A percentile compares a stretch with the other conserved stretches of the same genome.
Conservation (phyloP, 495 filamentous ascomycete species). For the Daldinia bambusicola region DNA sequence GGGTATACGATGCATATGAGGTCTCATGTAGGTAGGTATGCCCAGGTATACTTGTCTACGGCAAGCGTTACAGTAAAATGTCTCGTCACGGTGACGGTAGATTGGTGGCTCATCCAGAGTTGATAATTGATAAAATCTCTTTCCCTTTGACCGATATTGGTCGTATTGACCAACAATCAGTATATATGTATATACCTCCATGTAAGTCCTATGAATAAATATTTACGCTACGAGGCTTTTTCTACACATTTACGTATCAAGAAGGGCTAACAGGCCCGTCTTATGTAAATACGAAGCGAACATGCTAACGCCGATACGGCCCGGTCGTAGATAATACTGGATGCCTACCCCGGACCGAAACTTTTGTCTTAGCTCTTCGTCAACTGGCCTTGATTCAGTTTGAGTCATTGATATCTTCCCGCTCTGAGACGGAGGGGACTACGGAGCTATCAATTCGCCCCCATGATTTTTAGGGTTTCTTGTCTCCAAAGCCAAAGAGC, state of each 20-base stretch:
- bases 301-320: not conserved
- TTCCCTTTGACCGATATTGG: not conserved
- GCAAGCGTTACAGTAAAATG: not conserved
- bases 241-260: not conserved
- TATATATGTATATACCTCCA: not conserved
- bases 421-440: not conserved
- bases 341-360: conserved; percentile 12
- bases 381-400: conserved; percentile 3
- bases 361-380: not conserved
- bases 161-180: too few species aligned
- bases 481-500: not conserved
- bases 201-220: not conserved
- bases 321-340: not conserved
- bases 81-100: not conserved
- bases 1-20: conserved; percentile 6
- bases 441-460: not conserved
- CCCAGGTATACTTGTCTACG: not conserved
- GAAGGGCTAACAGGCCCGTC: not conserved
- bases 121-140: not conserved
- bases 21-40: not conserved
- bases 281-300: not conserved
- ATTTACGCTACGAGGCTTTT: not conserved
- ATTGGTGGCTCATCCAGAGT: not conserved
- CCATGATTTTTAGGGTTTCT: not conserved
- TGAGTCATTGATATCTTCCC: conserved; percentile 15